Evolutionary conservation across 805 yeast species (phyloP).

Genomic region (Tetrapisispora pingtungensis): DNA sequence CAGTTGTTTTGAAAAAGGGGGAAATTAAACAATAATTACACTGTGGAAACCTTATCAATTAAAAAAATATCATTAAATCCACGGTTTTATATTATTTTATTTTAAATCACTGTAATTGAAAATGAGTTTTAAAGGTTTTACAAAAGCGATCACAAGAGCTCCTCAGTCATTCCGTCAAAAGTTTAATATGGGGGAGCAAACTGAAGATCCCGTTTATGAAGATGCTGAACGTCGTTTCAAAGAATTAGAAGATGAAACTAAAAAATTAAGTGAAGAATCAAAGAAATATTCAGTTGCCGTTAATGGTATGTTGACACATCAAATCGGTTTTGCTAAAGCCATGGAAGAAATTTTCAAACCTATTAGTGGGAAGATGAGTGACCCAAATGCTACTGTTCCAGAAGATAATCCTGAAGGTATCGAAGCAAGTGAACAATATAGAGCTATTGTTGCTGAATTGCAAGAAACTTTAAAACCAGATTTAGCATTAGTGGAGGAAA

Average conservation of each 20-base stretch:
- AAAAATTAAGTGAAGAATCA: conserved; percentile 81
- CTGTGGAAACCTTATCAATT: no score
- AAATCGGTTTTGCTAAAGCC: conserved; percentile 89
- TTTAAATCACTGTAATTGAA: no score
- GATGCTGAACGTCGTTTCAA: conserved; percentile 96
- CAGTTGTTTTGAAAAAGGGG: no score
- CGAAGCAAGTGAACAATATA: conserved; percentile 84
- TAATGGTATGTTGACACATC: conserved; percentile 86
- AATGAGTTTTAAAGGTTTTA: conserved; percentile 89
- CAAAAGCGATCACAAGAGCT: conserved; percentile 71
- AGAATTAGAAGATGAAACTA: conserved; percentile 82
- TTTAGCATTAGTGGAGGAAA: conserved; percentile 78
- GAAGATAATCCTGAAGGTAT: conserved; percentile 97
- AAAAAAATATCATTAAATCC: no score
- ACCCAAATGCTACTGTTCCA: conserved; percentile 73
- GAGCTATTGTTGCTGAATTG: conserved; percentile 77
- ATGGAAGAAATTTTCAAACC: conserved; percentile 96
- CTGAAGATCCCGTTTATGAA: conserved; percentile 79
- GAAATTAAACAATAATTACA: no score
- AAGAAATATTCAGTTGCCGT: conserved; percentile 86
- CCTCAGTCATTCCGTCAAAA: conserved; percentile 89
- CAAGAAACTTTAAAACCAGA: conserved; percentile 86
- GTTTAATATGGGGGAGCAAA: conserved; percentile 72
- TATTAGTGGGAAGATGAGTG: conserved; percentile 82
- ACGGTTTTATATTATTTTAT: no score